Percentiles rank a stretch among this genome's conserved stretches.
Conservation (phyloP, 192 early-diverging fungal species). For the Bifiguratus adelaidae region DNA sequence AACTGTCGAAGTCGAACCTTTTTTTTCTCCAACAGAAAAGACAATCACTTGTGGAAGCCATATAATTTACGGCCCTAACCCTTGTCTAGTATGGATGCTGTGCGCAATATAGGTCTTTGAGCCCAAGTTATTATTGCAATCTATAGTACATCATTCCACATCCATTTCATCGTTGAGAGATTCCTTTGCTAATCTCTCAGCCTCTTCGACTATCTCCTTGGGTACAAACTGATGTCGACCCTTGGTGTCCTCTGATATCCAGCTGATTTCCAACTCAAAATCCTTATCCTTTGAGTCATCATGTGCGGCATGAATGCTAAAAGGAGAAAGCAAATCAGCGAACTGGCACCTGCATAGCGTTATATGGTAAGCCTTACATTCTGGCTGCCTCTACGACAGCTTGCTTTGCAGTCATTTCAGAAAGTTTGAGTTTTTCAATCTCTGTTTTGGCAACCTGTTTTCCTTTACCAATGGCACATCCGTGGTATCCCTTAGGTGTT, state of each 20-base stretch:
- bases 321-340: neutral
- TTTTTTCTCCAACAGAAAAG: too few relatives aligned
- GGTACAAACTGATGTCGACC: conserved; percentile 80
- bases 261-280: conserved; percentile 97
- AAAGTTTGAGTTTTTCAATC: conserved; percentile 91
- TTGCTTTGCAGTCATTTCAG: conserved; percentile 66
- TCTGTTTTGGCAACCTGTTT: conserved; percentile 97
- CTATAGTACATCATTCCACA: conserved; percentile 35
- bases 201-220: conserved; percentile 75
- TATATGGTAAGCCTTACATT: conserved; percentile 50
- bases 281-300: conserved; percentile 98
- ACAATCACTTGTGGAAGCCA: too few relatives aligned
- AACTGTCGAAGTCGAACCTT: too few relatives aligned
- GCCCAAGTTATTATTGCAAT: too few relatives aligned
- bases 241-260: conserved; percentile 81
- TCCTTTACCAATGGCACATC: conserved; percentile 92
- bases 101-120: too few relatives aligned
- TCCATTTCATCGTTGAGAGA: conserved; percentile 44
- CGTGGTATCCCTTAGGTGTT: conserved; percentile 75
- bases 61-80: too few relatives aligned
- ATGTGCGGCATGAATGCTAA: conserved; percentile 85
- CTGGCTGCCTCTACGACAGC: conserved; percentile 90
- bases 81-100: too few relatives aligned
- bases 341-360: neutral
- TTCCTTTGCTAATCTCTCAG: conserved; percentile 67